Conservation (phyloP, 1,284 basidiomycete species). For the Pseudozyma hubeiensis region DNA sequence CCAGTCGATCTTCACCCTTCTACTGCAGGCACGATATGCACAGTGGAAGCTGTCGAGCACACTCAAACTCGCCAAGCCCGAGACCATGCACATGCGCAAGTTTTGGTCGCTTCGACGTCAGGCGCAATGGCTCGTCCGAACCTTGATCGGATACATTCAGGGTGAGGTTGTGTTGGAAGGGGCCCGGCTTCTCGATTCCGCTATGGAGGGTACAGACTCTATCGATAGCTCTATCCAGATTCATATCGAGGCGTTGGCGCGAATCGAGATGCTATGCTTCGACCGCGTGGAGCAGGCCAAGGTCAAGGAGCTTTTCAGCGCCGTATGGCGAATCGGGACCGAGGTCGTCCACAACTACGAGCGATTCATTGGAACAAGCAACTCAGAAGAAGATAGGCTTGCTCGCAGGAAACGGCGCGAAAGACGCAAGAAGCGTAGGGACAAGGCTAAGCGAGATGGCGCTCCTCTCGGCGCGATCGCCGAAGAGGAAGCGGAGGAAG, state of each 20-base stretch:
- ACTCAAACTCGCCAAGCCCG: slow-evolving; percentile 32
- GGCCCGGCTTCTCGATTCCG: slow-evolving; percentile 12
- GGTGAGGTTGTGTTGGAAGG: slow-evolving; percentile 26
- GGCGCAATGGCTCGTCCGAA: slow-evolving; percentile 42
- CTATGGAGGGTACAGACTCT: slow-evolving; percentile 17
- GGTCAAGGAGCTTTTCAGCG: slow-evolving; percentile 30
- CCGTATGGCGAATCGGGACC: slow-evolving; percentile 23
- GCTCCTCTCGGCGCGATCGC: slow-evolving; percentile 40
- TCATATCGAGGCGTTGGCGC: slow-evolving; percentile 24
- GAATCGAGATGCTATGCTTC: slow-evolving; percentile 43
- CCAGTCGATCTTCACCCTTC: slow-evolving; percentile 31
- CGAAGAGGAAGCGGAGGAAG: slow-evolving; percentile 44
- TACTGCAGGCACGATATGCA: slow-evolving; percentile 41
- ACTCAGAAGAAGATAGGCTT: slow-evolving; percentile 26
- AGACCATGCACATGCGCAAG: slow-evolving; percentile 39
- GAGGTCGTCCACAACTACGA: slow-evolving; percentile 41
- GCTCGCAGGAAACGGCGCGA: slow-evolving; percentile 32
- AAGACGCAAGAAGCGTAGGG: slow-evolving; percentile 31
- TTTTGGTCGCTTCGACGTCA: slow-evolving; percentile 43
- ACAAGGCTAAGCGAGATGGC: slow-evolving; percentile 26
- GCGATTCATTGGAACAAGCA: slow-evolving; percentile 29
- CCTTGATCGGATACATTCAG: slow-evolving; percentile 32
- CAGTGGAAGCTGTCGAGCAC: slow-evolving; percentile 30
- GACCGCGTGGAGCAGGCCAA: slow-evolving; percentile 22
- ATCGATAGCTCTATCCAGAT: slow-evolving; percentile 31